Evolutionary conservation across 139 green algal species (phyloP).

Genomic region (Chlorella sp.): DNA sequence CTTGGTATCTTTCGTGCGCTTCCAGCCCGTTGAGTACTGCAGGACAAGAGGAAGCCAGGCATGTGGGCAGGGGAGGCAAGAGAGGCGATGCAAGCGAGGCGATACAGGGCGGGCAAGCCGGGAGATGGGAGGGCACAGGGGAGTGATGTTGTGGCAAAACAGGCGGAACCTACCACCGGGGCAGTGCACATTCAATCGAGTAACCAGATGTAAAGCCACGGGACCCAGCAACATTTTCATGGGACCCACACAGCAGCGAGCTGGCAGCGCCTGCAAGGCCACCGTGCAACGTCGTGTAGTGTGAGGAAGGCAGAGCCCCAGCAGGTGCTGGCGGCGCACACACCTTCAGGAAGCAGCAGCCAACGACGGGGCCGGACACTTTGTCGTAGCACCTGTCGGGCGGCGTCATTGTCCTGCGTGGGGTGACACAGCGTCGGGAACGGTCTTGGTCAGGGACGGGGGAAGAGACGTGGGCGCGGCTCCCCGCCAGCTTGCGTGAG

Average conservation of each 20-base stretch:
- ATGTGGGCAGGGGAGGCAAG: background rate
- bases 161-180: background rate
- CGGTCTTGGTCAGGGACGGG: no score
- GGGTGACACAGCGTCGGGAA: no score
- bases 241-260: no score
- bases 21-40: background rate
- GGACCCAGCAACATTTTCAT: no score
- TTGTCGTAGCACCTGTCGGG: background rate
- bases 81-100: background rate
- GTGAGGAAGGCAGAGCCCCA: background rate
- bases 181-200: background rate
- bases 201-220: background rate
- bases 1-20: background rate
- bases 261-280: no score
- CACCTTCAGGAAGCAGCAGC: constrained; percentile 36
- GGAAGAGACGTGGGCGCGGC: no score
- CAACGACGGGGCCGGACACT: background rate
- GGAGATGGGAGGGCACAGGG: no score
- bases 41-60: background rate
- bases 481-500: no score
- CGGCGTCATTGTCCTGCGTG: constrained; percentile 23
- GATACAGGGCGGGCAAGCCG: background rate
- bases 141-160: no score
- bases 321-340: background rate
- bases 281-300: no score